Percentiles rank a stretch among this genome's conserved stretches.
phyloP scores from a whole-genome alignment of 192 early-diverging fungal species.

The Lunasporangiospora selenospora region DNA sequence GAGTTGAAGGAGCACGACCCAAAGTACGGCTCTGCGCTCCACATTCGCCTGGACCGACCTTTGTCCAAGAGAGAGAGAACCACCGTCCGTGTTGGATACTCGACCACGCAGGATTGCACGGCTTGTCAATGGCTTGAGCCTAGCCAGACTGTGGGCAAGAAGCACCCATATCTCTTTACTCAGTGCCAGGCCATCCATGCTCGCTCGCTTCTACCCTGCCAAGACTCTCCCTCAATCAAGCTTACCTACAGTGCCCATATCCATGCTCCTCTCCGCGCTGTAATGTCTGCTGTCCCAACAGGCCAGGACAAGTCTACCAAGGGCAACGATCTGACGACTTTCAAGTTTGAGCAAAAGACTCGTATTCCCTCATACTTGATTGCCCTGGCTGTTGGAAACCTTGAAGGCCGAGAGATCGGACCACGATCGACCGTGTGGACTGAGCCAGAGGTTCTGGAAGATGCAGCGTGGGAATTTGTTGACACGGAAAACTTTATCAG shows the following conservation, averaged over 20 bases:
- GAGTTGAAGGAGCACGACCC: conserved; percentile 60
- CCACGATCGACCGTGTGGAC: conserved; percentile 96
- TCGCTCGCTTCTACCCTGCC: conserved; percentile 88
- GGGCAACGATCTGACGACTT: conserved; percentile 62
- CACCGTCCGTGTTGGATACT: conserved; percentile 73
- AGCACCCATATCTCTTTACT: conserved; percentile 95
- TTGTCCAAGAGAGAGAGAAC: conserved; percentile 55
- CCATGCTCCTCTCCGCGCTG: conserved; percentile 81
- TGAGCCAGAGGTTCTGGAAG: conserved; percentile 89
- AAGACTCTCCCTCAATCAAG: conserved; percentile 90
- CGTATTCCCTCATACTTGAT: conserved; percentile 96
- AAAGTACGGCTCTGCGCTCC: conserved; percentile 77
- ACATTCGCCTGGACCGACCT: conserved; percentile 59
- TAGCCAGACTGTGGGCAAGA: conserved; percentile 93
- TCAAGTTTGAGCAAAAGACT: conserved; percentile 84
- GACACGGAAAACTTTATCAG: conserved; percentile 72
- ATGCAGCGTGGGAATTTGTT: conserved; percentile 94
- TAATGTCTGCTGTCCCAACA: conserved; percentile 90
- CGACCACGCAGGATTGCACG: conserved; percentile 81
- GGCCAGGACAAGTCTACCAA: conserved; percentile 63
- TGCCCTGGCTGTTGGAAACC: conserved; percentile 92
- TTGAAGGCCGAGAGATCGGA: conserved; percentile 82
- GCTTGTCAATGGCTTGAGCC: conserved; percentile 94
- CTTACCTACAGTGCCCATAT: conserved; percentile 88
- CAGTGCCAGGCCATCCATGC: conserved; percentile 98